Conservation (phyloP, 768 basidiomycete species). For the Kwoniella sp. region DNA sequence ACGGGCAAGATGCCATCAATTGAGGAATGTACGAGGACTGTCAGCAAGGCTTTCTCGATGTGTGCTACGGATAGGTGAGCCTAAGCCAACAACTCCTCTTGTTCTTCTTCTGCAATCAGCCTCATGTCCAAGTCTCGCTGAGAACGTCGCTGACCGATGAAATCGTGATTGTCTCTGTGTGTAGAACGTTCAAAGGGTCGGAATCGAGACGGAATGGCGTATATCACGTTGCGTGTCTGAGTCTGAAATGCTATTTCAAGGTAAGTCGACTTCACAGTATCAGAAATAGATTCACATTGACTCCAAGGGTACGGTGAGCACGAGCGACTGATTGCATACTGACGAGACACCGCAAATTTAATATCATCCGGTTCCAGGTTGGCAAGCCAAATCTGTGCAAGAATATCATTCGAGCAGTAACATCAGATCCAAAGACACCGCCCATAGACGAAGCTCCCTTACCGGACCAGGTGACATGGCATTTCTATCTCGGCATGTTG, state of each 20-base stretch:
- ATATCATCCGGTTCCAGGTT: conserved; percentile 61
- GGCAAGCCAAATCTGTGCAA: conserved; percentile 87
- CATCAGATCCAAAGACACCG: conserved; percentile 82
- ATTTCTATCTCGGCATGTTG: conserved; percentile 93
- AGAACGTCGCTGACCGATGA: too few species aligned
- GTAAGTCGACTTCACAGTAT: too few species aligned
- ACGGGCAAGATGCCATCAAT: conserved; percentile 65
- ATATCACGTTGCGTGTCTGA: conserved; percentile 86
- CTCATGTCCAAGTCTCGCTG: background rate
- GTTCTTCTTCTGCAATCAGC: background rate
- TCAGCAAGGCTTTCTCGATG: conserved; percentile 83
- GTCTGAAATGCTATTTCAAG: conserved; percentile 92
- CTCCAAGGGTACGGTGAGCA: too few species aligned
- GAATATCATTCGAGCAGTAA: conserved; percentile 85
- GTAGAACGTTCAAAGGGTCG: conserved; percentile 58
- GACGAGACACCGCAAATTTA: background rate
- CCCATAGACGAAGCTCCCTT: conserved; percentile 73
- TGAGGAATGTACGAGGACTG: conserved; percentile 83
- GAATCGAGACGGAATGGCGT: conserved; percentile 84
- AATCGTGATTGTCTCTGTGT: background rate
- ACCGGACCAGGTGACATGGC: conserved; percentile 89
- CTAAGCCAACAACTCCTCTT: background rate
- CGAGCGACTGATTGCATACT: too few species aligned
- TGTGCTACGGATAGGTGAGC: conserved; percentile 80
- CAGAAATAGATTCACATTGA: too few species aligned